Evolutionary conservation across 2,329 filamentous ascomycete species (phyloP).

Genomic region (Penicillium sp.): DNA sequence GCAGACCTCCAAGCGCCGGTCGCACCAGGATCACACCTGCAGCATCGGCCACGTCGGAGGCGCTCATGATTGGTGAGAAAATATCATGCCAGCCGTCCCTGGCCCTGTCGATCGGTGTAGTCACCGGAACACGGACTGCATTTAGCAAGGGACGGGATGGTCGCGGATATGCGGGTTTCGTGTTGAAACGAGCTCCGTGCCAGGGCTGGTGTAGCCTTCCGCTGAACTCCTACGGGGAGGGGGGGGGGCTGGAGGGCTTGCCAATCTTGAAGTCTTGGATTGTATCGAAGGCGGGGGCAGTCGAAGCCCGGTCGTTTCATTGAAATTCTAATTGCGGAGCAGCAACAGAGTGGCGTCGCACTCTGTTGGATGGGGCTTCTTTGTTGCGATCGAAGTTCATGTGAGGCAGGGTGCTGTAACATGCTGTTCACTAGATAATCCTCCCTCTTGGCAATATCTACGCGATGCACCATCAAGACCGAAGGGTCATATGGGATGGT

Average conservation of each 20-base stretch:
- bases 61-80: slow-evolving; percentile 21
- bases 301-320: slow-evolving; percentile 20
- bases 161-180: slow-evolving; percentile 4
- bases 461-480: background rate
- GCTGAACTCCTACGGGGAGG: background rate
- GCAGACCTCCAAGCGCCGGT: slow-evolving; percentile 19
- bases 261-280: background rate
- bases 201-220: background rate
- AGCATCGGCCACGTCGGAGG: slow-evolving; percentile 13
- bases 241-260: background rate
- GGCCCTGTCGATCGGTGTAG: slow-evolving; percentile 21
- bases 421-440: slow-evolving; percentile 6
- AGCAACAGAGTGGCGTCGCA: slow-evolving; percentile 7
- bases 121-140: slow-evolving; percentile 23
- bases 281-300: background rate
- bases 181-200: slow-evolving; percentile 25
- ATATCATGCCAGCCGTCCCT: slow-evolving; percentile 11
- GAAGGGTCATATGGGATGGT: background rate
- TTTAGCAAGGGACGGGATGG: slow-evolving; percentile 13
- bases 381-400: slow-evolving; percentile 5
- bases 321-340: slow-evolving; percentile 12
- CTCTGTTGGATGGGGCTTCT: background rate
- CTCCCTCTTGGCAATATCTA: background rate
- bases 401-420: background rate
- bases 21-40: slow-evolving; percentile 21